phyloP scores from a whole-genome alignment of 2,329 filamentous ascomycete genomes.

The Aaosphaeria arxii region DNA sequence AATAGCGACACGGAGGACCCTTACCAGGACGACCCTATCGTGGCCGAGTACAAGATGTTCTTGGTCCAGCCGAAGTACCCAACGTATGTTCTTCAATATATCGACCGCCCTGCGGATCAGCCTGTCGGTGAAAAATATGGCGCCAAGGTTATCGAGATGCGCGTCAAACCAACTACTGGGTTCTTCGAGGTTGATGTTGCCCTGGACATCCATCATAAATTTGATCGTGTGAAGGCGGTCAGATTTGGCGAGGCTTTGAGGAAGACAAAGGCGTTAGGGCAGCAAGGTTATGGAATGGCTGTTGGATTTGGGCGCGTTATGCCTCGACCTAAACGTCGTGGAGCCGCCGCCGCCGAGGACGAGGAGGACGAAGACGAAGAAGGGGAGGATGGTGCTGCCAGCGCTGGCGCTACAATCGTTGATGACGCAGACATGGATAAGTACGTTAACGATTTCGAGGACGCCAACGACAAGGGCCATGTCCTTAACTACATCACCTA shows the following conservation, averaged over 20 bases:
- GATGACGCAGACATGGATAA: slow-evolving; percentile 66
- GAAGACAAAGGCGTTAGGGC: slow-evolving; percentile 46
- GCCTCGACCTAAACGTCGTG: slow-evolving; percentile 24
- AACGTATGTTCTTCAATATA: slow-evolving; percentile 80
- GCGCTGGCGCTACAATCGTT: slow-evolving; percentile 38
- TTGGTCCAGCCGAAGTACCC: slow-evolving; percentile 53
- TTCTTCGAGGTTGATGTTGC: slow-evolving; percentile 93
- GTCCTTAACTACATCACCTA: slow-evolving; percentile 79
- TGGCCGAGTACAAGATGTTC: slow-evolving; percentile 72
- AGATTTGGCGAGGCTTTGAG: slow-evolving; percentile 76
- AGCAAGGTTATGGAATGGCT: slow-evolving; percentile 46
- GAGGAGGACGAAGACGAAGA: slow-evolving; percentile 62
- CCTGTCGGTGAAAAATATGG: slow-evolving; percentile 17
- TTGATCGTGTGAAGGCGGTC: slow-evolving; percentile 80
- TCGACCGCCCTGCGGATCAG: slow-evolving; percentile 64
- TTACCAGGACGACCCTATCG: slow-evolving; percentile 42
- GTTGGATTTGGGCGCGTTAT: slow-evolving; percentile 41
- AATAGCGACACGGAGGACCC: slow-evolving; percentile 11
- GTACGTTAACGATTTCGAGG: slow-evolving; percentile 51
- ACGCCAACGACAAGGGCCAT: slow-evolving; percentile 66
- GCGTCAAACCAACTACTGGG: slow-evolving; percentile 76
- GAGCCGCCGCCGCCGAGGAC: slow-evolving; percentile 10
- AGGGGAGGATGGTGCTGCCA: slow-evolving; percentile 46
- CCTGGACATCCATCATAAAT: slow-evolving; percentile 66
- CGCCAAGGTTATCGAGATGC: slow-evolving; percentile 55